phyloP scores from a whole-genome alignment of 2,329 filamentous ascomycete species.

The Thielaviopsis punctulata region DNA sequence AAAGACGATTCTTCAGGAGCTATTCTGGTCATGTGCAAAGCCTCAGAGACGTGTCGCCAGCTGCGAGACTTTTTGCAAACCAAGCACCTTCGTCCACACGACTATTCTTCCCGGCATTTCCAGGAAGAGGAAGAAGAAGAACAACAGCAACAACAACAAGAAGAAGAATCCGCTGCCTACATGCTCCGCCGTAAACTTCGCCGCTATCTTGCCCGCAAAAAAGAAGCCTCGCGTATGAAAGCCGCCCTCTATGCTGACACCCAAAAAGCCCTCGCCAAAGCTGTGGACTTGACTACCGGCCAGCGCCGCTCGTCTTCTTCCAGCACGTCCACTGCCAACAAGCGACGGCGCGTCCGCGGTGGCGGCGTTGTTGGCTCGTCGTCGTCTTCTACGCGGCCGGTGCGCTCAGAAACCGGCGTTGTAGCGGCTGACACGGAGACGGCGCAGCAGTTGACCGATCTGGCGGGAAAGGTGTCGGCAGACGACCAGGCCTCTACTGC shows the following conservation, averaged over 20 bases:
- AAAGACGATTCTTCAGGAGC: slow-evolving; percentile 78
- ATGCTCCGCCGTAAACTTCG: slow-evolving; percentile 84
- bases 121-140: slow-evolving; percentile 5
- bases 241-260: slow-evolving; percentile 63
- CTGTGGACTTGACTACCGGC: slow-evolving; percentile 28
- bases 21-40: slow-evolving; percentile 88
- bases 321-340: slow-evolving; percentile 39
- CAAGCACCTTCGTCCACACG: slow-evolving; percentile 56
- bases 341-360: slow-evolving; percentile 68
- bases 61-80: slow-evolving; percentile 80
- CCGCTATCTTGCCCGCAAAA: slow-evolving; percentile 81
- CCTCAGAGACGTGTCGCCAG: slow-evolving; percentile 71
- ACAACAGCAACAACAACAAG: slow-evolving; percentile 29
- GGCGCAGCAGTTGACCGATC: neutral
- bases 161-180: slow-evolving; percentile 53
- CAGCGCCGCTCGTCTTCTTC: slow-evolving; percentile 36
- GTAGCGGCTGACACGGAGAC: neutral
- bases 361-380: slow-evolving; percentile 44
- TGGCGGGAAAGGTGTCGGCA: neutral
- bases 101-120: slow-evolving; percentile 21
- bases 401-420: slow-evolving; percentile 36
- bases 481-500: neutral
- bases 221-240: slow-evolving; percentile 73
- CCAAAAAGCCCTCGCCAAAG: slow-evolving; percentile 55
- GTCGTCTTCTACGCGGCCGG: slow-evolving; percentile 25